phyloP scores from a whole-genome alignment of 805 yeast genomes.

The Kuraishia molischiana region DNA sequence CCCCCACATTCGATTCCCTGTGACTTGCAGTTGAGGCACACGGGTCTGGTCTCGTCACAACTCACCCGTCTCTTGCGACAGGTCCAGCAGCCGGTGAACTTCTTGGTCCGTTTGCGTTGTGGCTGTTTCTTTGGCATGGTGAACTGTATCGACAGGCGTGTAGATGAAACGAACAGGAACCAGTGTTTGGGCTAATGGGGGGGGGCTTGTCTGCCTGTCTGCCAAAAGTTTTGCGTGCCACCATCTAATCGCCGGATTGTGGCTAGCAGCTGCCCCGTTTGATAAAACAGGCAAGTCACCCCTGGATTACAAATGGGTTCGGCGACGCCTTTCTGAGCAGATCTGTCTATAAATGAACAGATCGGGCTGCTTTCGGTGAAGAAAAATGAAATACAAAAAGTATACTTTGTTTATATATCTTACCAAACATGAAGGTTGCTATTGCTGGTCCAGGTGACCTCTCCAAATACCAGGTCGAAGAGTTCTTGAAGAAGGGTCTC shows the following conservation, averaged over 20 bases:
- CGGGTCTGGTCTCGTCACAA: background rate
- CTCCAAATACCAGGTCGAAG: conserved; percentile 1
- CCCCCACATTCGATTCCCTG: background rate
- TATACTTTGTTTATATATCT: no score
- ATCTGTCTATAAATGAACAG: background rate
- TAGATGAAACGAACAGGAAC: no score
- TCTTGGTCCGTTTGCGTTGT: background rate
- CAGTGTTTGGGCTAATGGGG: no score
- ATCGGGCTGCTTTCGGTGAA: background rate
- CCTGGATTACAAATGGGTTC: background rate
- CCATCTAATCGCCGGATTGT: background rate
- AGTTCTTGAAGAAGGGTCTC: background rate
- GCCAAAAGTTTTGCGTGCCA: background rate
- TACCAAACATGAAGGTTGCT: background rate
- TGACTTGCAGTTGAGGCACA: background rate
- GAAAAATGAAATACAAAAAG: background rate
- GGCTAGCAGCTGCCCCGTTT: background rate
- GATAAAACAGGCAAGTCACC: background rate
- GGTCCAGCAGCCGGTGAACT: background rate
- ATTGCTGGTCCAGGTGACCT: conserved; percentile 2
- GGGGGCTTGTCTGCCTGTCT: no score
- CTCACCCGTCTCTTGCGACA: background rate
- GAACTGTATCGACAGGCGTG: no score
- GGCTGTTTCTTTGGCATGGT: background rate
- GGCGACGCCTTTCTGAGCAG: background rate